Conservation (phyloP, 140 eudicot genomes). For the Anethum foeniculum region DNA sequence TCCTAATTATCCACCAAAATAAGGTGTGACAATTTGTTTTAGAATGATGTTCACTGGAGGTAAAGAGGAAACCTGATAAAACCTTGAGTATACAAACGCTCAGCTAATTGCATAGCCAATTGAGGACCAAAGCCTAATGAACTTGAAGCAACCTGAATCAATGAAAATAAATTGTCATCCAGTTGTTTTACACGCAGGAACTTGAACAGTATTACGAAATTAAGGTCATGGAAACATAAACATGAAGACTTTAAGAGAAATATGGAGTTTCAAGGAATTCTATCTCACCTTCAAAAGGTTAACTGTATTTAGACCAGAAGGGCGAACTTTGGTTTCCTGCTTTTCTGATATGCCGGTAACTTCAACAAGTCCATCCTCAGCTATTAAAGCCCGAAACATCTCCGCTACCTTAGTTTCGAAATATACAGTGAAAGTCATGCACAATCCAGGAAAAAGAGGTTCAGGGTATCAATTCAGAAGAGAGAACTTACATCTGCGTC, state of each 20-base stretch:
- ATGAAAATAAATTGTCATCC: conserved; percentile 13
- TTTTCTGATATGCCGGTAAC: conserved; percentile 57
- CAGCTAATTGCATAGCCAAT: conserved; percentile 92
- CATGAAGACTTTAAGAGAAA: neutral
- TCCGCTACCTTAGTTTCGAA: conserved; percentile 37
- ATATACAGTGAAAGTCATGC: neutral
- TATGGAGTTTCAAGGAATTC: neutral
- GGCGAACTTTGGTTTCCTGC: conserved; percentile 80
- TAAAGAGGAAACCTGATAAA: conserved; percentile 58
- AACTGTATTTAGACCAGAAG: conserved; percentile 92
- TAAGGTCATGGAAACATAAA: neutral
- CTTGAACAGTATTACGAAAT: too few relatives aligned
- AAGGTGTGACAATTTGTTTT: neutral
- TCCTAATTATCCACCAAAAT: neutral
- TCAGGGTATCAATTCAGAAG: conserved; percentile 12
- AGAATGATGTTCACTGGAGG: neutral
- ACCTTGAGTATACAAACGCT: conserved; percentile 93
- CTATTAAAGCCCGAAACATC: conserved; percentile 64
- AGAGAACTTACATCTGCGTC: conserved; percentile 64
- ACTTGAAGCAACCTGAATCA: conserved; percentile 82
- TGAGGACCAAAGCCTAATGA: conserved; percentile 90
- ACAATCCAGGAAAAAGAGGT: neutral
- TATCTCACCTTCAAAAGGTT: conserved; percentile 80
- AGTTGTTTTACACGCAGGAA: neutral
- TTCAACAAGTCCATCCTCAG: conserved; percentile 51